Conservation (phyloP, 208 protist genomes). For the Wallacemonas rigidus region DNA sequence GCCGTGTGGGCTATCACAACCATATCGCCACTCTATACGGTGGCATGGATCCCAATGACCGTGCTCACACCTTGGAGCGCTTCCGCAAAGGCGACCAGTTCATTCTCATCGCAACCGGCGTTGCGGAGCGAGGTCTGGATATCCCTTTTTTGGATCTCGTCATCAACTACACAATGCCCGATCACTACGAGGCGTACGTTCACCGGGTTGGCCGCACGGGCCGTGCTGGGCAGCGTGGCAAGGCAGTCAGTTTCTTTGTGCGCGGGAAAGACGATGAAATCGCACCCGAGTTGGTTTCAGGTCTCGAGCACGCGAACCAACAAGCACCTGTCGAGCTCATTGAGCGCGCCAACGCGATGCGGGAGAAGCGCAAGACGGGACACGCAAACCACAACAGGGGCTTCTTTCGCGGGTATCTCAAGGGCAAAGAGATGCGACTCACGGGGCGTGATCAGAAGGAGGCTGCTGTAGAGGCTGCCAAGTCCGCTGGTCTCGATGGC, state of each 20-base stretch:
- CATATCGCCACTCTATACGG: conserved; percentile 84
- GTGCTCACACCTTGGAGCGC: conserved; percentile 87
- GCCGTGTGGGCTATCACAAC: conserved; percentile 72
- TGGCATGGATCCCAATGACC: conserved; percentile 92
- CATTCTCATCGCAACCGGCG: conserved; percentile 89
- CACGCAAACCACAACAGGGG: conserved; percentile 55
- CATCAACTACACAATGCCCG: conserved; percentile 99
- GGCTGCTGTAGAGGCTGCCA: conserved; percentile 58
- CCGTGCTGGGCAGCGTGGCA: conserved; percentile 73
- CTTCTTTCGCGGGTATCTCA: conserved; percentile 80
- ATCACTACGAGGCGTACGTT: conserved; percentile 98
- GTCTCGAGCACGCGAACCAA: conserved; percentile 73
- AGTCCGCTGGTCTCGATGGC: conserved; percentile 74
- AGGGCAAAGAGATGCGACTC: conserved; percentile 58
- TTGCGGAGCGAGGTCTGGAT: conserved; percentile 95
- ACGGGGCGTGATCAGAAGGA: conserved; percentile 66
- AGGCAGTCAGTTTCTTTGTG: conserved; percentile 88
- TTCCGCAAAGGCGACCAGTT: conserved; percentile 85
- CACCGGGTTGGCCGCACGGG: conserved; percentile 96
- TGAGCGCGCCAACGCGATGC: conserved; percentile 65
- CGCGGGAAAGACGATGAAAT: conserved; percentile 82
- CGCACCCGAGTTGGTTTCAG: conserved; percentile 77
- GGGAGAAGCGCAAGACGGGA: conserved; percentile 73
- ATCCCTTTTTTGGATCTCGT: conserved; percentile 98
- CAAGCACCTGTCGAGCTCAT: conserved; percentile 82